A percentile compares a stretch with the other conserved stretches of the same genome.
phyloP scores from a whole-genome alignment of 148 eudicot species.

The Limonium bicolor region DNA sequence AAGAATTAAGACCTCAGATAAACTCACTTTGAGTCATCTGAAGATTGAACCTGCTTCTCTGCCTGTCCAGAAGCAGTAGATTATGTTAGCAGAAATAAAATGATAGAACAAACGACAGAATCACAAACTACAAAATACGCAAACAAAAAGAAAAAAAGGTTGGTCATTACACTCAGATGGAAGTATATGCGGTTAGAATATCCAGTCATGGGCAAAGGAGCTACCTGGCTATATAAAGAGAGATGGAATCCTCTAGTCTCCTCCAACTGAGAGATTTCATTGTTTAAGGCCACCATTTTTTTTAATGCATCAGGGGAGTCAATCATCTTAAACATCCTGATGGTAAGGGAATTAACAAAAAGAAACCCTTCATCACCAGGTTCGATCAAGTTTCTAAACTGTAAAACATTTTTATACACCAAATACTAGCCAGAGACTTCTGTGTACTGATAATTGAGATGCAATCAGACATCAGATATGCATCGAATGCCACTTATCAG shows the following conservation, averaged over 20 bases:
- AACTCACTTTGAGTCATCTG: constrained; percentile 80
- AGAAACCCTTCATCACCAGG: neutral
- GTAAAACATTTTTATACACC: no score
- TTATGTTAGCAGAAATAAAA: constrained; percentile 1
- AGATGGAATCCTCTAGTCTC: constrained; percentile 74
- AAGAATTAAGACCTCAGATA: neutral
- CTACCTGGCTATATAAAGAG: constrained; percentile 66
- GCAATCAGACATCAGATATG: no score
- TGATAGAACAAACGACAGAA: no score
- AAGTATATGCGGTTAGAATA: no score
- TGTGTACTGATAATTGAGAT: no score
- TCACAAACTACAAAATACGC: no score
- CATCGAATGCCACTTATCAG: no score
- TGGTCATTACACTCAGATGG: no score
- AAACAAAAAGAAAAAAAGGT: no score
- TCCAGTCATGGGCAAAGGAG: no score
- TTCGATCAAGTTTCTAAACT: no score
- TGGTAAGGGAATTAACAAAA: neutral
- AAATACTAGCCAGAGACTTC: no score
- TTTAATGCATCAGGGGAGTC: constrained; percentile 40
- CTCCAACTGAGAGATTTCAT: constrained; percentile 74
- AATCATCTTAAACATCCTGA: constrained; percentile 56
- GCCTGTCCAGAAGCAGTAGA: constrained; percentile 27
- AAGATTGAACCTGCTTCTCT: constrained; percentile 28
- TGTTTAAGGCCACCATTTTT: constrained; percentile 25